These are phyloP conservation scores for Alternaria atra DNA, from an alignment of 2,329 filamentous ascomycete genomes.

Conservation along the genomic window DNA sequence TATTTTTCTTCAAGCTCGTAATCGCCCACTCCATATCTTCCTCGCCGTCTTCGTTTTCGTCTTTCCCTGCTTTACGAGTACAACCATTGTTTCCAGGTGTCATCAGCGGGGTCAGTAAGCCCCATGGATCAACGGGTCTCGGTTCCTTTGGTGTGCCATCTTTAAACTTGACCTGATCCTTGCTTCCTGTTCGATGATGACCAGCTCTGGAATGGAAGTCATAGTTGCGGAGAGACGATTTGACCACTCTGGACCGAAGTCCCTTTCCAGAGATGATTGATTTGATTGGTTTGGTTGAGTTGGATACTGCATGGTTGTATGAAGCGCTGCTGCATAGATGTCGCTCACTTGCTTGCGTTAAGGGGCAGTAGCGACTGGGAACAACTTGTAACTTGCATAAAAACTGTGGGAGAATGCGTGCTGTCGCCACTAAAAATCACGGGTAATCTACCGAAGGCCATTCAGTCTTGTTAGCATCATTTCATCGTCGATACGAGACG, in stretches of 20 bases:
- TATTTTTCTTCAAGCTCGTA: fast-evolving
- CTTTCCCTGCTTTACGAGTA: background rate
- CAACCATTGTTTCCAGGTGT: fast-evolving
- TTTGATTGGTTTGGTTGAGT: background rate
- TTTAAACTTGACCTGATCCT: background rate
- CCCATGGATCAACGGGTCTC: background rate
- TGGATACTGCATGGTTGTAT: background rate
- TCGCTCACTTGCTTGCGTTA: background rate
- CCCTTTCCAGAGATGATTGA: background rate
- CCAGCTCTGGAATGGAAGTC: background rate
- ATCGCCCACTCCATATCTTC: fast-evolving
- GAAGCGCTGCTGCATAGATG: background rate
- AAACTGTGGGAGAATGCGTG: background rate
- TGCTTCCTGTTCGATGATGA: conserved; percentile 1
- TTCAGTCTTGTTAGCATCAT: background rate
- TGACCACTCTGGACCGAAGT: background rate
- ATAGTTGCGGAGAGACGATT: background rate
- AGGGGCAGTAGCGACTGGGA: too few species aligned
- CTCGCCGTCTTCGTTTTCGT: background rate
- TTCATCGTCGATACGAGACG: background rate
- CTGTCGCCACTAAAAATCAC: background rate
- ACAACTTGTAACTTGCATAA: background rate
- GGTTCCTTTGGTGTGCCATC: background rate
- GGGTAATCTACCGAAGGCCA: fast-evolving
- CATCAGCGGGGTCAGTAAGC: background rate